phyloP scores from a whole-genome alignment of 129 eudicot species.

The Artemisia argyi region DNA sequence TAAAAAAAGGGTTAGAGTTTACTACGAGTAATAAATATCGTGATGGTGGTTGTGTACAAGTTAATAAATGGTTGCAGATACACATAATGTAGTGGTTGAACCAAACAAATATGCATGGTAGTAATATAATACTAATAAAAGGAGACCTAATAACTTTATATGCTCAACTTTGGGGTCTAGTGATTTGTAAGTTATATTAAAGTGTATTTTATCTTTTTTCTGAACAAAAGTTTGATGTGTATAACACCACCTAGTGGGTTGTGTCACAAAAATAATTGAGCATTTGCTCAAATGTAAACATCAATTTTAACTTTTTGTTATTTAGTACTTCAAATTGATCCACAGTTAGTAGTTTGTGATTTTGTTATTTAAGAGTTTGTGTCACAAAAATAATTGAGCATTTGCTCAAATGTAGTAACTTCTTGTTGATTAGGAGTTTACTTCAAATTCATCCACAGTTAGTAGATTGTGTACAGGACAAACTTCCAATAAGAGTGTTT shows the following conservation, averaged over 20 bases:
- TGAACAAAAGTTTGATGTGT: not conserved
- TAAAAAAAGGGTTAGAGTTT: too few relatives aligned
- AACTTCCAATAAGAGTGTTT: too few relatives aligned
- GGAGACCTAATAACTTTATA: not conserved
- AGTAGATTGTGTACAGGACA: not conserved
- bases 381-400: not conserved
- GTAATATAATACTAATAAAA: slow-evolving; percentile 16
- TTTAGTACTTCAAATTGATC: not conserved
- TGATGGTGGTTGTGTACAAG: too few relatives aligned
- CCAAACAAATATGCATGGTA: slow-evolving; percentile 16
- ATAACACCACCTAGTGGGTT: slow-evolving; percentile 20
- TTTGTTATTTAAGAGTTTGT: not conserved
- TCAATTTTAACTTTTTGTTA: not conserved
- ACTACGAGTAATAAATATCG: too few relatives aligned
- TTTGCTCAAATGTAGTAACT: not conserved
- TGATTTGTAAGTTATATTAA: slow-evolving; percentile 10
- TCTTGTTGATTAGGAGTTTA: slow-evolving; percentile 9
- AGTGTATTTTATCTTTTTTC: slow-evolving; percentile 18
- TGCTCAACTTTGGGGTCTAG: slow-evolving; percentile 19
- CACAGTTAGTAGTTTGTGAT: not conserved
- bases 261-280: slow-evolving; percentile 20
- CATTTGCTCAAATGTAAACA: slow-evolving; percentile 19
- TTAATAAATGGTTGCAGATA: too few relatives aligned
- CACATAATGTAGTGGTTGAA: slow-evolving; percentile 27
- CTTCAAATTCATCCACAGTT: not conserved